Base-by-base conservation (phyloP, 805 yeast genomes). In the Teunomyces funiuensis region DNA sequence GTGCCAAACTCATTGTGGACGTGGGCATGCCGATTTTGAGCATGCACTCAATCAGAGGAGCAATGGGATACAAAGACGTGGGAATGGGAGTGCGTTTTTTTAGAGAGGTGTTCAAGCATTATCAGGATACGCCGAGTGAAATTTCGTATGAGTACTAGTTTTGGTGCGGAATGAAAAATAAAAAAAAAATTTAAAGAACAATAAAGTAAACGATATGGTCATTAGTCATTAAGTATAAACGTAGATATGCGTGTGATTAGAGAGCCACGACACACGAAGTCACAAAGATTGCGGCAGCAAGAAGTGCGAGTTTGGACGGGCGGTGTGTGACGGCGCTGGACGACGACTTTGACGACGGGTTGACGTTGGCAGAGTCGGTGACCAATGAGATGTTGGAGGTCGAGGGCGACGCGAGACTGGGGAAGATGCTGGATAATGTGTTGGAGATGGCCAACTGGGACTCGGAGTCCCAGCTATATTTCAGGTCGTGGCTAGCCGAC, bases 11-110 rank as follows among this genome's bases (percentile, higher is more conserved):
- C 33, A 65, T 66, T 8, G 54, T 70, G 10, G 75, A 70, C 46
- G 66, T 69, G 9, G 75, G 75, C 1, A 45, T 70, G 33, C 66
- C 74, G 0, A 69, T 66, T n/a, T 52, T 70, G 15, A 57, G 69
- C 28, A 70, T 70, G 75, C 75, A 70, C 44, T 60, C 68, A 20
- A 65, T 69, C 16, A 51, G 75, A 27, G 65, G 68, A 7, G 51
- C 60, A 16, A 55, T 61, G 42, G 75, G 75, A 0, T 63, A 53
- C 40, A 65, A 63, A 42, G 75, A 70, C 33, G 61, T 61, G 5
- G 71, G 69, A 2, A 52, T 65, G 19, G 73, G 75, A 0, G 54
- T 65, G 6, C 50, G 58, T 14, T 56, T 65, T 9, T 70, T 66
- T 42, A 36, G 47, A 15, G 59, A 55, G 4, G 65, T 65, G 36